Evolutionary conservation across 176 grass and related monocot genomes (phyloP).

Genomic region (Musa schizocarpa): DNA sequence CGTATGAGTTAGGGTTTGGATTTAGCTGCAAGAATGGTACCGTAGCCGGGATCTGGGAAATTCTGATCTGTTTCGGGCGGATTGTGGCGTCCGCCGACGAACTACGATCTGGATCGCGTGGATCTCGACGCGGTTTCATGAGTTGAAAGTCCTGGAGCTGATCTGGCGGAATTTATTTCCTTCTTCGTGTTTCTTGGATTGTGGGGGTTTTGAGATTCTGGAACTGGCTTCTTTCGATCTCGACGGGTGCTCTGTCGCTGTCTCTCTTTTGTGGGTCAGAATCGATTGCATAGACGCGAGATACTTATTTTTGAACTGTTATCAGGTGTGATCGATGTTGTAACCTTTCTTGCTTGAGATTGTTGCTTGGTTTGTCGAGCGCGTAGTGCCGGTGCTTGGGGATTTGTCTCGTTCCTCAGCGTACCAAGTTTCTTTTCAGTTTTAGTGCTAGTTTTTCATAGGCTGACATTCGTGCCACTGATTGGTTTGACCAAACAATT

Average conservation of each 20-base stretch:
- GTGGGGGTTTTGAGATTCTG: not conserved
- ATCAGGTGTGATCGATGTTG: not conserved
- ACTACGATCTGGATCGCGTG: not conserved
- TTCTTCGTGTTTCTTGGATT: not conserved
- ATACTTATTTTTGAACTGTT: not conserved
- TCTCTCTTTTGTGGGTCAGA: not conserved
- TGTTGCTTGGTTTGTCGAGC: not conserved
- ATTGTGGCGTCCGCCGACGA: not conserved
- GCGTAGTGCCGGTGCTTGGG: not conserved
- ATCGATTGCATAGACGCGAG: not conserved
- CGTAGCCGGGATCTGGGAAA: not conserved
- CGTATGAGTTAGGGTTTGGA: not conserved
- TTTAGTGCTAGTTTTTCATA: not conserved
- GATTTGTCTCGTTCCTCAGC: not conserved
- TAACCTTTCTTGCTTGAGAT: not conserved
- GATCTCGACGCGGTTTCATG: not conserved
- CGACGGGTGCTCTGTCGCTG: no score
- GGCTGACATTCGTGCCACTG: not conserved
- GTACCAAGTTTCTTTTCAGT: not conserved
- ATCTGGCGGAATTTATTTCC: not conserved
- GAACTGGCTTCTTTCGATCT: not conserved
- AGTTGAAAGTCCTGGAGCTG: not conserved
- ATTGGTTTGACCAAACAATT: not conserved
- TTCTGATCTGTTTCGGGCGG: not conserved
- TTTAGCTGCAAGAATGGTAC: not conserved